Base-by-base conservation (phyloP, 2,329 filamentous ascomycete genomes). In the Ophiostoma quercus region DNA sequence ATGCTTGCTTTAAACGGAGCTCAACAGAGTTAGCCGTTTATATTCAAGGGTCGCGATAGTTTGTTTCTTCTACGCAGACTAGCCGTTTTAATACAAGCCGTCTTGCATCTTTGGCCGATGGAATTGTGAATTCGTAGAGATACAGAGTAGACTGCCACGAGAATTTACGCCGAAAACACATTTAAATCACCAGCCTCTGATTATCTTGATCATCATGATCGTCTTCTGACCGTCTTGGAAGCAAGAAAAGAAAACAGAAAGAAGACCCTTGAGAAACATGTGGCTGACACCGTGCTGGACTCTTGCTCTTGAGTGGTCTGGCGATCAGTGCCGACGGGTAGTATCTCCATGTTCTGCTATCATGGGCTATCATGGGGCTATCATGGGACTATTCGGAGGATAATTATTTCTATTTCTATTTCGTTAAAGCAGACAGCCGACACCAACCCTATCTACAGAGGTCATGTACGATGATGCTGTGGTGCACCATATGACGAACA, bases 301-400 rank as follows among this genome's bases (percentile, higher is more conserved):
- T 62, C 57, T 32, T 29, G 57, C 25, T 16, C 25, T 62, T 62
- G 57, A 32, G 57, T 62, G 57, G 57, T 57, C 57, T 62, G 25
- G 57, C 57, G 25, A 62, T 62, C 57, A 29, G 34, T 7, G 14
- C 6, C 0, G 12, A 32, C 57, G 11, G 25, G 57, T 47, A 47
- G 41, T 14, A 43, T 43, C 14, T 14, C 16, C 14, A 43, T 43
- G 16, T 5, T 43, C 3, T 12, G 16, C 16, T 16, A 19, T 19
- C 43, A 47, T n/a, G 19, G 43, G 43, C 43, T 47, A 47, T 19
- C 43, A 4, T 14, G 19, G 51, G 7, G 25, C 12, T 11, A 25
- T n/a, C 25, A 29, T 29, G 25, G 25, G 25, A 29, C 25, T 29
- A 29, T 1, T 29, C 25, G 25, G 25, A 29, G 25, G 22, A 25